phyloP scores from a whole-genome alignment of 257 asterid species.

The Nicotiana benthamiana region DNA sequence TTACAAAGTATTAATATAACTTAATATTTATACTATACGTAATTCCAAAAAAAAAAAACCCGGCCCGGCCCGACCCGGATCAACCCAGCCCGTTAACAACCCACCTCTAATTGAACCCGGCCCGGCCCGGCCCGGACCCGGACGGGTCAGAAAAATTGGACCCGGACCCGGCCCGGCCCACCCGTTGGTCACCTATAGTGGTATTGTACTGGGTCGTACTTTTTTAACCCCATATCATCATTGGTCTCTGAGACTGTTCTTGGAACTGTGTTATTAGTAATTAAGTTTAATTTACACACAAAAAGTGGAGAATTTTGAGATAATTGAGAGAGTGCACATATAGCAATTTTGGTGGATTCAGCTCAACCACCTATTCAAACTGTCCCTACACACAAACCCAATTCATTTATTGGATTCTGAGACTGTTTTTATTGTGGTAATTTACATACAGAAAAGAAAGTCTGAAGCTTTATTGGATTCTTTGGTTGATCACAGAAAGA shows the following conservation, averaged over 20 bases:
- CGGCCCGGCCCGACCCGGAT: too few relatives aligned
- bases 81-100: too few relatives aligned
- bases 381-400: conserved; percentile 10
- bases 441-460: not conserved
- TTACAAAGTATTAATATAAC: too few relatives aligned
- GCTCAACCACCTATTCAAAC: conserved; percentile 14
- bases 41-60: too few relatives aligned
- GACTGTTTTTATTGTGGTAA: not conserved
- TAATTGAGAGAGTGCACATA: too few relatives aligned
- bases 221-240: conserved; percentile 16
- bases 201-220: too few relatives aligned
- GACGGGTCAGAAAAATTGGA: too few relatives aligned
- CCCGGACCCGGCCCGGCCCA: too few relatives aligned
- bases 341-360: conserved; percentile 4
- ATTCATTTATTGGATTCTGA: conserved; percentile 15
- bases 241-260: conserved; percentile 12
- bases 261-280: not conserved
- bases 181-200: too few relatives aligned
- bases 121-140: too few relatives aligned
- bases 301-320: not conserved
- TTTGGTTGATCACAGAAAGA: conserved; percentile 14
- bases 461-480: conserved; percentile 4
- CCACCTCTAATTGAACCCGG: too few relatives aligned
- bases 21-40: too few relatives aligned
- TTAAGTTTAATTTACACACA: not conserved